phyloP scores from a whole-genome alignment of 2,329 filamentous ascomycete genomes.

The Alternaria atra region DNA sequence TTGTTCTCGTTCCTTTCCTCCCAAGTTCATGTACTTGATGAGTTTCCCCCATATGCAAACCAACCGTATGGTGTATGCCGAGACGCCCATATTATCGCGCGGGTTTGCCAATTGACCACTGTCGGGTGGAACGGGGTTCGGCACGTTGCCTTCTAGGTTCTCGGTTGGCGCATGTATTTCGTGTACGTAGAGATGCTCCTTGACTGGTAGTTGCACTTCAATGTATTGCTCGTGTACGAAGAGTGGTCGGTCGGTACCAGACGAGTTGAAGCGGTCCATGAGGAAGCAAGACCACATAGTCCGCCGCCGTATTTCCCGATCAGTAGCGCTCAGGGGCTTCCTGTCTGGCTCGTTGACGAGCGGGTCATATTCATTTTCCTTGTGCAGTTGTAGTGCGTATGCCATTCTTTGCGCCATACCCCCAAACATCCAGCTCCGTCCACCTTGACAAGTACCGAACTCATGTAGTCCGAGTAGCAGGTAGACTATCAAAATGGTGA shows the following conservation, averaged over 20 bases:
- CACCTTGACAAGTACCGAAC: constrained; percentile 96
- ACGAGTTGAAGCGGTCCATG: constrained; percentile 98
- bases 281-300: constrained; percentile 99
- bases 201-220: constrained; percentile 88
- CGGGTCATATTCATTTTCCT: constrained; percentile 86
- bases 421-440: constrained; percentile 93
- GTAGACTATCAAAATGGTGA: constrained; percentile 92
- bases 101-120: constrained; percentile 72
- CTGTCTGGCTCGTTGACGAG: constrained; percentile 67
- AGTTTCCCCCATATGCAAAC: constrained; percentile 91
- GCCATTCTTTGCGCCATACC: constrained; percentile 97
- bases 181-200: constrained; percentile 87
- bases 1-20: constrained; percentile 80
- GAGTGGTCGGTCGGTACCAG: constrained; percentile 88
- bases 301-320: constrained; percentile 88
- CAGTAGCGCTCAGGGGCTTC: constrained; percentile 82
- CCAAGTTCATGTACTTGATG: constrained; percentile 88
- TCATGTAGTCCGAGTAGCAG: constrained; percentile 90
- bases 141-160: constrained; percentile 75
- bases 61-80: constrained; percentile 85
- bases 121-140: constrained; percentile 68
- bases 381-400: constrained; percentile 91
- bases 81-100: constrained; percentile 90
- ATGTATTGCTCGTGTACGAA: constrained; percentile 91
- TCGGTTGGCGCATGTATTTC: constrained; percentile 91